Evolutionary conservation across 2,329 filamentous ascomycete species (phyloP).

Genomic region (Stylonectria norvegica): DNA sequence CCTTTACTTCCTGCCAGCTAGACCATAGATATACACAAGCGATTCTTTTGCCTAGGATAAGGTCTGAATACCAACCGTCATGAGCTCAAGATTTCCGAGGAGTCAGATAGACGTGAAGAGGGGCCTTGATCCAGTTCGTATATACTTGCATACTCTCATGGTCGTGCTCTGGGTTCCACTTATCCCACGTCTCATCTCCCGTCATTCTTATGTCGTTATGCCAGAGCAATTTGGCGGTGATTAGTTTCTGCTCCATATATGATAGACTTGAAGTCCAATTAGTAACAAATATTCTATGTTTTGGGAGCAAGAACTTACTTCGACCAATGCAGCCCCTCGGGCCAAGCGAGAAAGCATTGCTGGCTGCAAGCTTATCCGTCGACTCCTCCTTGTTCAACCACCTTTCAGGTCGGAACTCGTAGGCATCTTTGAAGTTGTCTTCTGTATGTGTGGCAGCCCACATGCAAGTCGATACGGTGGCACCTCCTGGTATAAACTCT

Average conservation of each 20-base stretch:
- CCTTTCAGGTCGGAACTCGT: conserved; percentile 46
- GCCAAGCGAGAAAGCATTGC: conserved; percentile 47
- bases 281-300: not conserved
- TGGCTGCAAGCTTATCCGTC: conserved; percentile 38
- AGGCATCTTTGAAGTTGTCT: conserved; percentile 42
- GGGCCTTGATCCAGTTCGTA: conserved; percentile 29
- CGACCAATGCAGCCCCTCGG: conserved; percentile 48
- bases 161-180: conserved; percentile 25
- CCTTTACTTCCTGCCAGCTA: too few species aligned
- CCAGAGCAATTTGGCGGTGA: conserved; percentile 45
- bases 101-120: conserved; percentile 16
- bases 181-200: conserved; percentile 17
- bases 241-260: conserved; percentile 48
- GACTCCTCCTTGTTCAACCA: conserved; percentile 42
- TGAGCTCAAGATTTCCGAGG: conserved; percentile 4
- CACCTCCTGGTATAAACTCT: conserved; percentile 4
- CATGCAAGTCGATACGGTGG: conserved; percentile 16
- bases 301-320: conserved; percentile 8
- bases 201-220: conserved; percentile 42
- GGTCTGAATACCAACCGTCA: too few species aligned
- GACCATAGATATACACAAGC: too few species aligned
- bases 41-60: too few species aligned
- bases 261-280: conserved; percentile 40
- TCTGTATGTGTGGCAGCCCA: conserved; percentile 41
- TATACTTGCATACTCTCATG: conserved; percentile 22